Conservation (phyloP, 139 green algal species). For the Asterochloris erici region DNA sequence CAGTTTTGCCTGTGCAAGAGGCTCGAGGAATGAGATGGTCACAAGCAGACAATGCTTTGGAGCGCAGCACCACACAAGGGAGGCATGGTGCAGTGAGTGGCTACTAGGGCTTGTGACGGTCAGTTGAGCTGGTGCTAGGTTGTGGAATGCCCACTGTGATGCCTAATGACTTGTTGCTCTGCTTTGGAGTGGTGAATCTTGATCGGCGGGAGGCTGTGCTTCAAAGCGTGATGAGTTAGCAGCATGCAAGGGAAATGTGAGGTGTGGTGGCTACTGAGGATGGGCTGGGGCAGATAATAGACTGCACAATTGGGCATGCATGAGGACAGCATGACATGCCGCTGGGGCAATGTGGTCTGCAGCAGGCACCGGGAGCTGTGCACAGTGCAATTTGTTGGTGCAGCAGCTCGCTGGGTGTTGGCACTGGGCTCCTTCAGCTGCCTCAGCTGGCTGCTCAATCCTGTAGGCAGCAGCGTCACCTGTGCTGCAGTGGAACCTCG, state of each 20-base stretch:
- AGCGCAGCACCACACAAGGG: neutral
- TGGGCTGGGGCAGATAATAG: neutral
- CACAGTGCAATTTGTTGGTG: no score
- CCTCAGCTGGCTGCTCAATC: no score
- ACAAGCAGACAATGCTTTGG: neutral
- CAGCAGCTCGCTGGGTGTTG: no score
- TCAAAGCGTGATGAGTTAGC: no score
- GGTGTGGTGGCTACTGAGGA: neutral
- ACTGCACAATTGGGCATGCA: no score
- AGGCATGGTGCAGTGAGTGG: neutral
- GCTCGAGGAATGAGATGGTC: neutral
- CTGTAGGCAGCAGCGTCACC: no score
- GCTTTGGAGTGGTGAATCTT: neutral
- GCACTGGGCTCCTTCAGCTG: no score
- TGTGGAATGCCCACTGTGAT: neutral
- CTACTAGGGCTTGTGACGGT: neutral
- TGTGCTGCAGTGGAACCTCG: constrained; percentile 14
- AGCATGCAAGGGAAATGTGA: neutral
- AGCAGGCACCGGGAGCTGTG: no score
- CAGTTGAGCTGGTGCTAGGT: neutral
- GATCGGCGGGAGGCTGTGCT: neutral
- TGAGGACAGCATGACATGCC: no score
- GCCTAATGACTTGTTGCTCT: neutral
- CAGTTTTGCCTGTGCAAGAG: neutral
- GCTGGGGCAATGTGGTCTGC: no score